Evolutionary conservation across 306 rosid species (phyloP).

Genomic region (Luffa acutangula): DNA sequence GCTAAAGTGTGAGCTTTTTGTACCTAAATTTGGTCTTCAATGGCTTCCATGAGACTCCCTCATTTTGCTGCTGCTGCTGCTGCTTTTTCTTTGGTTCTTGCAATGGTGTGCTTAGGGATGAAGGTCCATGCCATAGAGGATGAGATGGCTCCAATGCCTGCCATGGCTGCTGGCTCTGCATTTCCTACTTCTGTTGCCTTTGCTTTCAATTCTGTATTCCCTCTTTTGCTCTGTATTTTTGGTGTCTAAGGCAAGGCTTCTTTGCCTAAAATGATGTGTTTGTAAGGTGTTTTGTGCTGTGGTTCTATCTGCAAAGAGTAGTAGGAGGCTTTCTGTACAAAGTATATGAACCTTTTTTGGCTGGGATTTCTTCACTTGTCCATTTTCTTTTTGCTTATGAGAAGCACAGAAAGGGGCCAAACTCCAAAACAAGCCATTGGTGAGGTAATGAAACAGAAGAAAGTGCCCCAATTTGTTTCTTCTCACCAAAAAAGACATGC

Average conservation of each 20-base stretch:
- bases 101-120: background rate
- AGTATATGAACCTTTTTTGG: background rate
- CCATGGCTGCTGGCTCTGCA: constrained; percentile 2
- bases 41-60: background rate
- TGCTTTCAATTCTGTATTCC: background rate
- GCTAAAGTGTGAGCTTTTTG: background rate
- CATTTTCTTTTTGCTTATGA: background rate
- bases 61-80: background rate
- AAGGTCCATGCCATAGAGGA: background rate
- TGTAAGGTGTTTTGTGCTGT: background rate
- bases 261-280: background rate
- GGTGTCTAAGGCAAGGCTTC: background rate
- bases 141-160: background rate
- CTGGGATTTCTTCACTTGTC: background rate
- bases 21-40: background rate
- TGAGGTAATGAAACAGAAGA: background rate
- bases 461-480: background rate
- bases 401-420: background rate
- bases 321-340: background rate
- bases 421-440: background rate
- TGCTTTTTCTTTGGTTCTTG: background rate
- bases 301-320: background rate
- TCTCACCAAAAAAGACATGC: background rate
- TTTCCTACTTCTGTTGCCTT: background rate
- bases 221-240: background rate